Conservation (phyloP, 1,284 basidiomycete species). For the Rhodotorula sp. region DNA sequence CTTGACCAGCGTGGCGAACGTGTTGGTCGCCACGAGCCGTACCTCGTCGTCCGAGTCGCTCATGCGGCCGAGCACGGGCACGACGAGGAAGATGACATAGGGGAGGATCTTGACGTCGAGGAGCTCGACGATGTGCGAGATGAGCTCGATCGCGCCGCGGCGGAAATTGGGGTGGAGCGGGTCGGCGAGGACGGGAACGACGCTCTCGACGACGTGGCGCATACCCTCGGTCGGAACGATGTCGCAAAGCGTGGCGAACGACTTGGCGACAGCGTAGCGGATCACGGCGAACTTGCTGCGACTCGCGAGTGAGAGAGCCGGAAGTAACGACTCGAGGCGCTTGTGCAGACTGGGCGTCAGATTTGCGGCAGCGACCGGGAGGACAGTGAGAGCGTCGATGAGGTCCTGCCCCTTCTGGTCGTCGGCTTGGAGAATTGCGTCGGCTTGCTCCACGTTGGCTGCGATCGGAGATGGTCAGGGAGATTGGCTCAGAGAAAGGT, state of each 20-base stretch:
- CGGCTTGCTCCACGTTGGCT: slow-evolving; percentile 47
- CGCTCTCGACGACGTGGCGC: slow-evolving; percentile 79
- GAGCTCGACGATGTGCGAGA: slow-evolving; percentile 86
- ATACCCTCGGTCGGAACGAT: slow-evolving; percentile 83
- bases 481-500: too few species aligned
- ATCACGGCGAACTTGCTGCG: slow-evolving; percentile 85
- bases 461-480: not conserved
- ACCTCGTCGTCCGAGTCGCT: slow-evolving; percentile 91
- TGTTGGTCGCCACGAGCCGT: slow-evolving; percentile 88
- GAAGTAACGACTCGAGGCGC: slow-evolving; percentile 71
- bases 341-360: slow-evolving; percentile 71
- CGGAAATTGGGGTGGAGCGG: slow-evolving; percentile 73
- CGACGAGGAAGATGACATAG: slow-evolving; percentile 95
- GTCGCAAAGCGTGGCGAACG: slow-evolving; percentile 83
- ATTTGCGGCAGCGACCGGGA: slow-evolving; percentile 77
- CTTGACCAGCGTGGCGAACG: slow-evolving; percentile 97
- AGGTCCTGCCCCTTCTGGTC: slow-evolving; percentile 74
- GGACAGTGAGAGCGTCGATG: slow-evolving; percentile 87
- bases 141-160: slow-evolving; percentile 85
- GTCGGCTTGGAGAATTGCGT: slow-evolving; percentile 53
- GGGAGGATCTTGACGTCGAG: slow-evolving; percentile 93
- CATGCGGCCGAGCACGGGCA: slow-evolving; percentile 96
- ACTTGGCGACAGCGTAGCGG: slow-evolving; percentile 80
- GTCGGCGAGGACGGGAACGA: slow-evolving; percentile 85
- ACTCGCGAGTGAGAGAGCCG: slow-evolving; percentile 71